Conservation (phyloP, 176 grass and related monocot genomes). For the Avena sativa region DNA sequence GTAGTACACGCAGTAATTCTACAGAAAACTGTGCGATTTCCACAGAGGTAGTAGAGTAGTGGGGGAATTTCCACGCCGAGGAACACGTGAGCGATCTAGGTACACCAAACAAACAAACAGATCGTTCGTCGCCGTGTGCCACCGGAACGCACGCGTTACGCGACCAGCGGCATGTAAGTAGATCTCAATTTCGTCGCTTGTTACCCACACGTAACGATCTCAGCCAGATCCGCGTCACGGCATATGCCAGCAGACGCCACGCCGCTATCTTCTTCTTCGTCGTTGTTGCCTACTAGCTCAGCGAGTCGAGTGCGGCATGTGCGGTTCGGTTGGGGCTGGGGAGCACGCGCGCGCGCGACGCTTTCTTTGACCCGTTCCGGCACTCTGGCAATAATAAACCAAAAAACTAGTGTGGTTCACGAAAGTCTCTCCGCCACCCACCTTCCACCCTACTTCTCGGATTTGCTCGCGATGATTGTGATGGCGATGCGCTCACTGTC, state of each 20-base stretch:
- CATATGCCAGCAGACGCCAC: not conserved
- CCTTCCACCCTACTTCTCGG: not conserved
- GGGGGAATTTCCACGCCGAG: not conserved
- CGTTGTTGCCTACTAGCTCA: not conserved
- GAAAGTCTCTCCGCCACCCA: conserved; percentile 35
- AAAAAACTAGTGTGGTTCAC: not conserved
- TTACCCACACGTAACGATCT: not conserved
- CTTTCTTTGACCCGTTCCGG: conserved; percentile 48
- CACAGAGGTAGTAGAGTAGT: not conserved
- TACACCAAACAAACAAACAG: not conserved
- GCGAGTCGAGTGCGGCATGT: conserved; percentile 10
- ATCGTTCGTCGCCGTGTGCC: not conserved
- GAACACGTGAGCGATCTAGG: conserved; percentile 8
- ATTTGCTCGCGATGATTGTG: conserved; percentile 9
- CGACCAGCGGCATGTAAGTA: not conserved
- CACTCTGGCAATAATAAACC: too few species aligned
- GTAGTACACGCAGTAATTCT: not conserved
- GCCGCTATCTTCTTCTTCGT: not conserved
- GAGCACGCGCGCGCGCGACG: not conserved
- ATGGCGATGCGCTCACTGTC: not conserved
- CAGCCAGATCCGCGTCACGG: not conserved
- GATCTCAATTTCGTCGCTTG: not conserved
- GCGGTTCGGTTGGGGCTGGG: conserved; percentile 37
- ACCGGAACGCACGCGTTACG: not conserved
- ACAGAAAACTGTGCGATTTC: not conserved